phyloP scores from a whole-genome alignment of 2,329 filamentous ascomycete species.

The Aspergillus sp. region DNA sequence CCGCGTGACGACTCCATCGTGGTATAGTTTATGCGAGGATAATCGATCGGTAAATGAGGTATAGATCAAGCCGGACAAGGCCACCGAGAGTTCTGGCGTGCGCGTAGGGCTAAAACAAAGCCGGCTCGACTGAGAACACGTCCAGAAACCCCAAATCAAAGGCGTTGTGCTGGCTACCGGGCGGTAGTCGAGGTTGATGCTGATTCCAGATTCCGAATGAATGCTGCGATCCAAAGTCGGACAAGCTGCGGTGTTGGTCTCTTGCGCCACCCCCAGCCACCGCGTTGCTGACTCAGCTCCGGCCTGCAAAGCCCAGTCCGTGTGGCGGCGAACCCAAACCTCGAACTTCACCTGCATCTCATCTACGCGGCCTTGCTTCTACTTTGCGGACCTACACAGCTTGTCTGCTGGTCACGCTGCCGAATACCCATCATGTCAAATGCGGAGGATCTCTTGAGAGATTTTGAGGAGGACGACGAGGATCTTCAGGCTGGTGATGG shows the following conservation, averaged over 20 bases:
- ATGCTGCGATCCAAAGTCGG: conserved; percentile 15
- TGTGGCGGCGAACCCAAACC: background rate
- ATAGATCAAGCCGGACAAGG: background rate
- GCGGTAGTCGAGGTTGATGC: conserved; percentile 3
- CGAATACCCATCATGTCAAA: conserved; percentile 68
- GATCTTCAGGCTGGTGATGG: conserved; percentile 70
- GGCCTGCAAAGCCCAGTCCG: conserved; percentile 2
- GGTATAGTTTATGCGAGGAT: conserved; percentile 16
- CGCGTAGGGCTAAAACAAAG: background rate
- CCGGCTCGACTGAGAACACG: background rate
- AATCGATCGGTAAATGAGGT: background rate
- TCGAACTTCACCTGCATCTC: background rate
- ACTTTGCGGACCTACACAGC: background rate
- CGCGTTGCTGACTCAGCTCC: conserved; percentile 18
- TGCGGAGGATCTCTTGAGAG: conserved; percentile 87
- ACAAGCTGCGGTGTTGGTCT: conserved; percentile 21
- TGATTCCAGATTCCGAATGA: background rate
- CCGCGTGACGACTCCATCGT: conserved; percentile 88
- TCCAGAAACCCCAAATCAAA: background rate
- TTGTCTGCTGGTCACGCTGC: conserved; percentile 2
- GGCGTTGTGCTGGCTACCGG: background rate
- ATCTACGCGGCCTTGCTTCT: background rate
- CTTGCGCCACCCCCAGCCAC: conserved; percentile 13
- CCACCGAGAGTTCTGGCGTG: background rate
- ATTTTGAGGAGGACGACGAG: conserved; percentile 73